Conservation (phyloP, 2,329 filamentous ascomycete species). For the Daldinia sp. region DNA sequence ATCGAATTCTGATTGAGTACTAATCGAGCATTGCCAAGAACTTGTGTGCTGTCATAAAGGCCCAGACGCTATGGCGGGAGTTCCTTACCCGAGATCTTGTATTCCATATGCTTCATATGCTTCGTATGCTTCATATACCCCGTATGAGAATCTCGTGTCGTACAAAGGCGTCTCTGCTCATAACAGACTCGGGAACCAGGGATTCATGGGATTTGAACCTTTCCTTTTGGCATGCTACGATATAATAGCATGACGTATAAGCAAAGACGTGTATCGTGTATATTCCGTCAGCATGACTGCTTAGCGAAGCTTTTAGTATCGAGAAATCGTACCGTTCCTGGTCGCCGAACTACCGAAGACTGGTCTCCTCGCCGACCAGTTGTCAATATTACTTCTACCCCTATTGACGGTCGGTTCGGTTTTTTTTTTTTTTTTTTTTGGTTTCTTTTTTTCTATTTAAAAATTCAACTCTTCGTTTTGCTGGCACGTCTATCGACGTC, state of each 20-base stretch:
- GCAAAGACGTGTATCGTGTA: slow-evolving; percentile 24
- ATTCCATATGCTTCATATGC: too few relatives aligned
- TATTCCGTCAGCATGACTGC: slow-evolving; percentile 33
- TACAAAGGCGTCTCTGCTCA: slow-evolving; percentile 7
- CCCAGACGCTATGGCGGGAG: slow-evolving; percentile 6
- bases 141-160: slow-evolving; percentile 8
- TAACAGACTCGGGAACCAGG: slow-evolving; percentile 28
- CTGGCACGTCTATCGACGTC: slow-evolving; percentile 14
- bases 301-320: slow-evolving; percentile 13
- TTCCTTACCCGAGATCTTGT: slow-evolving; percentile 18
- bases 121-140: too few relatives aligned
- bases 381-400: slow-evolving; percentile 30
- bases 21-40: slow-evolving; percentile 26
- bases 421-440: slow-evolving; percentile 1
- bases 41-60: slow-evolving; percentile 29
- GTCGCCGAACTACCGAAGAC: slow-evolving; percentile 37
- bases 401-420: slow-evolving; percentile 21
- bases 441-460: background rate
- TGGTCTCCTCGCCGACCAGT: slow-evolving; percentile 36
- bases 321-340: slow-evolving; percentile 17
- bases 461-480: background rate
- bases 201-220: slow-evolving; percentile 38
- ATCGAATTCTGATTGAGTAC: slow-evolving; percentile 1
- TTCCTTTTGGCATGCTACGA: slow-evolving; percentile 28
- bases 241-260: slow-evolving; percentile 38